phyloP scores from a whole-genome alignment of 2,329 filamentous ascomycete species.

The Trichoderma polysporum region DNA sequence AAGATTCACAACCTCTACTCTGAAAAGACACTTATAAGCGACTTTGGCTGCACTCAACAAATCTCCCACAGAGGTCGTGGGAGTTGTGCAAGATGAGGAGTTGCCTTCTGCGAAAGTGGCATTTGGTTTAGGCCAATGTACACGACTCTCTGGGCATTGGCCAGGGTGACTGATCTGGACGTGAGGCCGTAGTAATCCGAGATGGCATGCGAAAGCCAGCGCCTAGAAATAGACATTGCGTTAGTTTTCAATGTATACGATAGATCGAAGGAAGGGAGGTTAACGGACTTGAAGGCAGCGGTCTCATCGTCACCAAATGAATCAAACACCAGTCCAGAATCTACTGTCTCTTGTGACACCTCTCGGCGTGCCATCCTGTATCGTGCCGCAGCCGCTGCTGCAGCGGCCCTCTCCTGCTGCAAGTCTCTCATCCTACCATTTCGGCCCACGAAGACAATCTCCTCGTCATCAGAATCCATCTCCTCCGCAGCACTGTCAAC shows the following conservation, averaged over 20 bases:
- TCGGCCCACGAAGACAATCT: conserved; percentile 84
- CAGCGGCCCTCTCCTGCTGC: conserved; percentile 38
- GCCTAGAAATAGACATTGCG: conserved; percentile 46
- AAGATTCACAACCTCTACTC: neutral
- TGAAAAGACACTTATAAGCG: neutral
- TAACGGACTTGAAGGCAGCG: conserved; percentile 75
- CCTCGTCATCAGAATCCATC: conserved; percentile 65
- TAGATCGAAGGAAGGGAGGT: neutral
- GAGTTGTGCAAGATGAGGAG: conserved; percentile 39
- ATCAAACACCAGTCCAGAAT: conserved; percentile 74
- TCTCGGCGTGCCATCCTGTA: conserved; percentile 55
- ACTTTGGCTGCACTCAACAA: conserved; percentile 40
- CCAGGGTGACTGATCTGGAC: conserved; percentile 76
- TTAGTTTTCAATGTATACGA: neutral
- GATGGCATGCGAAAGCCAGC: conserved; percentile 91
- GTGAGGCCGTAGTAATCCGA: conserved; percentile 87
- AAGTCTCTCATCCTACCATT: conserved; percentile 58
- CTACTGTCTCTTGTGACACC: conserved; percentile 58
- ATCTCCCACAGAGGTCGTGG: conserved; percentile 65
- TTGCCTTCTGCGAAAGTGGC: conserved; percentile 27
- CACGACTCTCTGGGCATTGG: conserved; percentile 72
- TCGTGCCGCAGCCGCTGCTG: conserved; percentile 36
- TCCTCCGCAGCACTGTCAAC: conserved; percentile 38
- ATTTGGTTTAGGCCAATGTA: conserved; percentile 72
- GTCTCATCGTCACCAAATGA: conserved; percentile 71